Conservation (phyloP, 2,329 filamentous ascomycete genomes). For the Westerdykella ornata region DNA sequence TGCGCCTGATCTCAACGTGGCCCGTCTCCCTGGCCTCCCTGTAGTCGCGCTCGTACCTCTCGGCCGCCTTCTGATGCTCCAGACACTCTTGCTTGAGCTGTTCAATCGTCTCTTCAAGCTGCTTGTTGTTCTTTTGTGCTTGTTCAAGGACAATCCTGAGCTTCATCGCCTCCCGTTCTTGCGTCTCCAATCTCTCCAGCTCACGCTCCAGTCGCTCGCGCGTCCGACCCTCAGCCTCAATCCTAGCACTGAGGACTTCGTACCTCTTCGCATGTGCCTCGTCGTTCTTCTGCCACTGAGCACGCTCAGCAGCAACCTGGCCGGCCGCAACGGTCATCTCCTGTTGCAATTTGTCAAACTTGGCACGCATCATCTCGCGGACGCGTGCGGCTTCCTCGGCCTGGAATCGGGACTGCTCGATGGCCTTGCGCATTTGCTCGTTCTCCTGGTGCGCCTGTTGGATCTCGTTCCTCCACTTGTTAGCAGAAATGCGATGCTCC, state of each 20-base stretch:
- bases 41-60: constrained; percentile 72
- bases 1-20: constrained; percentile 72
- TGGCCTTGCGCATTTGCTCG: constrained; percentile 65
- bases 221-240: constrained; percentile 41
- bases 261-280: constrained; percentile 51
- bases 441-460: constrained; percentile 47
- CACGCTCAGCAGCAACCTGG: constrained; percentile 77
- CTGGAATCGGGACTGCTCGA: constrained; percentile 68
- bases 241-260: constrained; percentile 49
- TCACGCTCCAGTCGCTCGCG: constrained; percentile 43
- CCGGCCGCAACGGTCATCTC: constrained; percentile 75
- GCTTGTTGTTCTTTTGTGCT: constrained; percentile 53
- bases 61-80: constrained; percentile 61
- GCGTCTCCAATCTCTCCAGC: constrained; percentile 40
- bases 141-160: constrained; percentile 67
- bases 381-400: constrained; percentile 80
- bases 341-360: constrained; percentile 77
- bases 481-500: constrained; percentile 56
- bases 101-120: constrained; percentile 55
- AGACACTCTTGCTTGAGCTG: constrained; percentile 59
- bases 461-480: constrained; percentile 54
- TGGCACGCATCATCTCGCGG: constrained; percentile 74
- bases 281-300: constrained; percentile 64
- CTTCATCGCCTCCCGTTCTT: constrained; percentile 71
- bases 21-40: constrained; percentile 75